Percentiles rank a stretch among this genome's conserved stretches.
These are phyloP conservation scores for Aspergillus baeticus DNA, from an alignment of 495 filamentous ascomycete genomes.

Conservation along the genomic window DNA sequence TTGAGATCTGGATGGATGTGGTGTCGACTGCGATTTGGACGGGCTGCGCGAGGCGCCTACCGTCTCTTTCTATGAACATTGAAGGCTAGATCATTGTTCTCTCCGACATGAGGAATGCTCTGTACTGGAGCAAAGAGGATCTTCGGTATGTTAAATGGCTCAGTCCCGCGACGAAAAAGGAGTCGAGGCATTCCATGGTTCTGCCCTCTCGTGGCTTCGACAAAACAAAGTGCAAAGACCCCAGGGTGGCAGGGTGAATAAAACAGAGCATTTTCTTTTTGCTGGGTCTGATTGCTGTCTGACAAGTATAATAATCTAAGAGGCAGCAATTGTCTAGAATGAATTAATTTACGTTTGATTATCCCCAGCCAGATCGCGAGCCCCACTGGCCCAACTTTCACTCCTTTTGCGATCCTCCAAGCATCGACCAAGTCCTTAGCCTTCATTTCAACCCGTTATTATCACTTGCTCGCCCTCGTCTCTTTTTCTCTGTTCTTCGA, in stretches of 20 bases:
- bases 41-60: not conserved
- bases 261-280: conserved; percentile 1
- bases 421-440: conserved; percentile 11
- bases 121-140: not conserved
- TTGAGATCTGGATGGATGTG: not conserved
- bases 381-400: conserved; percentile 23
- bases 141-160: conserved; percentile 9
- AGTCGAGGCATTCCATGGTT: conserved; percentile 10
- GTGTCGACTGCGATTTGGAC: too few species aligned
- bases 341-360: conserved; percentile 30
- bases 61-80: not conserved
- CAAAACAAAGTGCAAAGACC: not conserved
- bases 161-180: not conserved
- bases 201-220: not conserved
- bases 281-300: too few species aligned
- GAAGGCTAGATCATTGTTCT: not conserved
- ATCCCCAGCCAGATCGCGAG: conserved; percentile 23
- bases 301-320: not conserved
- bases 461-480: conserved; percentile 24
- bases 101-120: not conserved
- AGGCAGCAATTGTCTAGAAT: not conserved
- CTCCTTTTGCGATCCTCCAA: conserved; percentile 7
- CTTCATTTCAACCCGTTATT: not conserved
- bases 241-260: not conserved
- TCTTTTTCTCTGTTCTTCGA: conserved; percentile 18